These are phyloP conservation scores for Boletus rubropictus DNA, from an alignment of 768 basidiomycete genomes.

Conservation along the genomic window DNA sequence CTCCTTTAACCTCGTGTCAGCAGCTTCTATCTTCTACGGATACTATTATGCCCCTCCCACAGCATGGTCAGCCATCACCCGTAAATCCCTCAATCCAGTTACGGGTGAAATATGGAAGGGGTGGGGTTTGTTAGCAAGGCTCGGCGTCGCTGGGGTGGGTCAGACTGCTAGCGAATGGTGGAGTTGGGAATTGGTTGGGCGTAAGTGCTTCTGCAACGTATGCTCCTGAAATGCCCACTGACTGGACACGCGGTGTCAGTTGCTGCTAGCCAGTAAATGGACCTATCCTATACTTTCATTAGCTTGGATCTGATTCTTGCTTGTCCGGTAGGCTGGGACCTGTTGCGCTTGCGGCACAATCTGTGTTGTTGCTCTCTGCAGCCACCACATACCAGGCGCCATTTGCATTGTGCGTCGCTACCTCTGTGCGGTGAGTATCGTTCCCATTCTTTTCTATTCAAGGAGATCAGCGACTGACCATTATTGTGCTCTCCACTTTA, in stretches of 20 bases:
- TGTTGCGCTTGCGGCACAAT: conserved; percentile 79
- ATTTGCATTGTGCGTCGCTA: conserved; percentile 74
- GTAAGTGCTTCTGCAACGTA: conserved; percentile 13
- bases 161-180: conserved; percentile 94
- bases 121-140: conserved; percentile 60
- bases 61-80: conserved; percentile 61
- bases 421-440: conserved; percentile 67
- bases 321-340: conserved; percentile 60
- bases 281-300: background rate
- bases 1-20: conserved; percentile 79
- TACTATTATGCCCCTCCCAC: conserved; percentile 53
- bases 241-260: conserved; percentile 27
- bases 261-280: conserved; percentile 46
- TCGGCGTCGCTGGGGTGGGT: conserved; percentile 77
- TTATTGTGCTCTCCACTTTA: background rate
- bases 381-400: conserved; percentile 81
- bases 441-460: background rate
- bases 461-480: background rate
- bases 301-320: conserved; percentile 3
- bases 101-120: conserved; percentile 57
- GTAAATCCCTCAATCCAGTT: conserved; percentile 39
- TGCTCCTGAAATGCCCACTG: background rate
- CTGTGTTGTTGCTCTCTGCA: conserved; percentile 71
- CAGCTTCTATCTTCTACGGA: conserved; percentile 58
- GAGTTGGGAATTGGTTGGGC: conserved; percentile 86